These are phyloP conservation scores for Leccinum longicurvipes DNA, from an alignment of 768 basidiomycete genomes.

Conservation along the genomic window DNA sequence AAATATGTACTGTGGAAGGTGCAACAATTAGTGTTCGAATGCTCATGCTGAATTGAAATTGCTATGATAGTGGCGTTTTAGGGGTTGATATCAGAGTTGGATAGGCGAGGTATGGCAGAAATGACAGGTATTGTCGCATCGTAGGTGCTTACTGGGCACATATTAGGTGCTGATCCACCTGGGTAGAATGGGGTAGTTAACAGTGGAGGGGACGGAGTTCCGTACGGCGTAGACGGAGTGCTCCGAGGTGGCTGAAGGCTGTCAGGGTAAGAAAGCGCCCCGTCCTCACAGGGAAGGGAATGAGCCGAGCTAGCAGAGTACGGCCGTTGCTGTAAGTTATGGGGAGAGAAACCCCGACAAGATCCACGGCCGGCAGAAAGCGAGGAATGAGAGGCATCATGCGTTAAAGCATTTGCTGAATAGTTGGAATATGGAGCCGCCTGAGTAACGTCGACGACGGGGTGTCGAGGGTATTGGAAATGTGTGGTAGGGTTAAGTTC, in stretches of 20 bases:
- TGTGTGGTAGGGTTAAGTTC: constrained; percentile 12
- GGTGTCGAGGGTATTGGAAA: constrained; percentile 15
- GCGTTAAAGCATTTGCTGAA: constrained; percentile 6
- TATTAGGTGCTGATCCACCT: constrained; percentile 5
- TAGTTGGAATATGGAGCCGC: constrained; percentile 17
- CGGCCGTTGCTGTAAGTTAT: constrained; percentile 10
- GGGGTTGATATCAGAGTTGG: constrained; percentile 9
- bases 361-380: constrained; percentile 9
- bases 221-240: constrained; percentile 9
- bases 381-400: constrained; percentile 11
- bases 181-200: constrained; percentile 33
- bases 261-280: constrained; percentile 11
- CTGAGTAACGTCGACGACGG: constrained; percentile 6
- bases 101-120: constrained; percentile 18
- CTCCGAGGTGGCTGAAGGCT: constrained; percentile 6
- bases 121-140: constrained; percentile 6
- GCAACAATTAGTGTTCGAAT: constrained; percentile 1
- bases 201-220: constrained; percentile 25
- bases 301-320: constrained; percentile 22
- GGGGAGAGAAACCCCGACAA: constrained; percentile 8
- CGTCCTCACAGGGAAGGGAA: constrained; percentile 14
- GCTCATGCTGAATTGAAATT: constrained; percentile 4
- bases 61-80: constrained; percentile 8
- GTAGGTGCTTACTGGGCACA: constrained; percentile 7
- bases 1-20: constrained; percentile 22